Base-by-base conservation (phyloP, 164 flowering plant species). In the Tetrastigma voinierianum region DNA sequence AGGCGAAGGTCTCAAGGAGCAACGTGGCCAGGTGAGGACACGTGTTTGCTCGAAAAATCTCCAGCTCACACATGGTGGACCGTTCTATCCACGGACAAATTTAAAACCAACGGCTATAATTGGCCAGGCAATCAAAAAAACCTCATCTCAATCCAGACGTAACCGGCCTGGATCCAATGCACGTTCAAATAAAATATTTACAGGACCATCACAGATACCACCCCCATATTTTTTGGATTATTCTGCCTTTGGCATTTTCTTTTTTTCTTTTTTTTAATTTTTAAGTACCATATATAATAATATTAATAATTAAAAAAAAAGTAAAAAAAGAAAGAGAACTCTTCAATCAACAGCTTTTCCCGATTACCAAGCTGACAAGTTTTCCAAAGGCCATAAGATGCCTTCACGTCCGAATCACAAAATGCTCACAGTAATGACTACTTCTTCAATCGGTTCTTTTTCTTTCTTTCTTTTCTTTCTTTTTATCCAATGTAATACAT, bases 351-450 rank as follows among this genome's bases (percentile, higher is more conserved):
- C 61, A 68, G 72, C 77, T 60, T 54, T 74, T 69, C 63, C 70
- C 69, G 19, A 69, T 65, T 64, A 54, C 58, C 20, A 49, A 69
- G 69, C 77, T 74, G 77, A 69, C 77, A 73, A 64, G 54, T 66
- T 70, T 66, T 61, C 77, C 53, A 25, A 71, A 51, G 62, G 44
- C 64, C 17, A 62, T 62, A n/a, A n/a, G 70, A 72, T 70, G 49
- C 57, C 48, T 66, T 72, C 75, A 62, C 59, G 59, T 51, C 65
- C 24, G 46, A 46, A 65, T 68, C 51, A 49, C 14, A 32, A 45
- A 62, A 62, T 69, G 62, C 62, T 57, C 67, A 12, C 64, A 58
- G 43, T 15, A 10, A n/a, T n/a, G n/a, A n/a, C n/a, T 45, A 45
- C 23, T 47, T 53, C 21, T 24, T 54, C 57, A 20, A 16, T 69